phyloP scores from a whole-genome alignment of 768 basidiomycete genomes.

The Tulasnella sp. region DNA sequence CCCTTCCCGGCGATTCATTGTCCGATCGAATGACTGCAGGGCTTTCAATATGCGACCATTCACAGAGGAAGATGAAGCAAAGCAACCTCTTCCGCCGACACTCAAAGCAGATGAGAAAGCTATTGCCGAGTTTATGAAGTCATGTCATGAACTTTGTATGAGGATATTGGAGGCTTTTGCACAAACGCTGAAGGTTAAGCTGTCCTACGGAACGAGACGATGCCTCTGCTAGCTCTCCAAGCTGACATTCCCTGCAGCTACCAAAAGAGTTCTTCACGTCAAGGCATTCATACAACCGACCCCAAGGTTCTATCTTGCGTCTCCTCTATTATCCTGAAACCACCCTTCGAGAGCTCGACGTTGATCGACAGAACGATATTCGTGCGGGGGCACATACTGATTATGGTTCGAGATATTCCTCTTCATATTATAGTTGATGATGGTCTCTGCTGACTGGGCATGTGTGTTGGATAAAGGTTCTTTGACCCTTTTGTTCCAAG shows the following conservation, averaged over 20 bases:
- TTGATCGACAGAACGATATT: slow-evolving; percentile 26
- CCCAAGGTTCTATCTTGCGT: slow-evolving; percentile 25
- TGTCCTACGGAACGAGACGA: not conserved
- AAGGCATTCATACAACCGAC: slow-evolving; percentile 15
- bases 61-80: slow-evolving; percentile 15
- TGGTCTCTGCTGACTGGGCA: not conserved
- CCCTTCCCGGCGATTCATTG: no score
- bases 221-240: not conserved
- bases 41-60: slow-evolving; percentile 29
- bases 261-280: slow-evolving; percentile 29
- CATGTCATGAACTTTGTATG: slow-evolving; percentile 29
- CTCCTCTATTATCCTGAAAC: slow-evolving; percentile 30
- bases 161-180: slow-evolving; percentile 28
- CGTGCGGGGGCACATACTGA: slow-evolving; percentile 33
- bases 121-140: slow-evolving; percentile 24
- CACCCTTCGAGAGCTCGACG: not conserved
- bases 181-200: slow-evolving; percentile 17
- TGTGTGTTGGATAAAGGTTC: slow-evolving; percentile 14
- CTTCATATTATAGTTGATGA: not conserved
- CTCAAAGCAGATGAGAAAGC: slow-evolving; percentile 1
- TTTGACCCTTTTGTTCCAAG: slow-evolving; percentile 32
- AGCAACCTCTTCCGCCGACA: slow-evolving; percentile 27
- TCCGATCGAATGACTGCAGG: slow-evolving; percentile 5
- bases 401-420: slow-evolving; percentile 26
- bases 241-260: slow-evolving; percentile 13